Base-by-base conservation (phyloP, 306 rosid genomes). In the Crataegus laevigata region DNA sequence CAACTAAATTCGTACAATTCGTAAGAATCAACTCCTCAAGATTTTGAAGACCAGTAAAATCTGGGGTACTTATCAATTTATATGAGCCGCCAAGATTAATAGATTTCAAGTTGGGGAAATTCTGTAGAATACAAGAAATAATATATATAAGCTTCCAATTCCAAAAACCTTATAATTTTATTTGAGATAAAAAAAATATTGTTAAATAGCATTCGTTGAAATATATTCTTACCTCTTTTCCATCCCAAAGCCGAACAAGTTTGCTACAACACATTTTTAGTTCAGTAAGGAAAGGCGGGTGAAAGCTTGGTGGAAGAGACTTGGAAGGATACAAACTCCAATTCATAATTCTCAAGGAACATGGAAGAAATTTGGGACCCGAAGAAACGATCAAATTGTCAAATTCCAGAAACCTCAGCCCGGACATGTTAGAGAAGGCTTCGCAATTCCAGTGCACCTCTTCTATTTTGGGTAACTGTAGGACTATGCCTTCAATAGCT, bases 361-460 rank as follows among this genome's bases (percentile, higher is more conserved):
- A 9, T 18, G 82, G 77, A 66, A 78, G 64, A 72, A 26, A 65
- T 40, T 65, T 51, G 57, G 51, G 69, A 9, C 52, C 8, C 0
- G 38, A 17, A 6, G 42, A 30, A 29, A 62, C 7, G 11, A 62
- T 28, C 42, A 62, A 17, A 40, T 51, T 42, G 11, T 29, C 21
- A 14, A 71, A 30, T 8, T 62, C n/a, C n/a, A 78, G 17, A 40
- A 74, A 19, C 42, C 65, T 70, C 26, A 82, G 59, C 11, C 73
- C 62, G 42, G 68, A 32, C 80, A 82, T 73, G 6, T 29, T 77
- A 68, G 79, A 73, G 40, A 77, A 73, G 1, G 71, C 47, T 1
- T 15, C 30, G 5, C 34, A 17, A 26, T 11, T 69, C 76, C 83
- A 83, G 4, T 25, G 18, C 69, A 79, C 82, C 71, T 83, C 75